Conservation (phyloP, 2,329 filamentous ascomycete genomes). For the Karstenula rhodostoma region DNA sequence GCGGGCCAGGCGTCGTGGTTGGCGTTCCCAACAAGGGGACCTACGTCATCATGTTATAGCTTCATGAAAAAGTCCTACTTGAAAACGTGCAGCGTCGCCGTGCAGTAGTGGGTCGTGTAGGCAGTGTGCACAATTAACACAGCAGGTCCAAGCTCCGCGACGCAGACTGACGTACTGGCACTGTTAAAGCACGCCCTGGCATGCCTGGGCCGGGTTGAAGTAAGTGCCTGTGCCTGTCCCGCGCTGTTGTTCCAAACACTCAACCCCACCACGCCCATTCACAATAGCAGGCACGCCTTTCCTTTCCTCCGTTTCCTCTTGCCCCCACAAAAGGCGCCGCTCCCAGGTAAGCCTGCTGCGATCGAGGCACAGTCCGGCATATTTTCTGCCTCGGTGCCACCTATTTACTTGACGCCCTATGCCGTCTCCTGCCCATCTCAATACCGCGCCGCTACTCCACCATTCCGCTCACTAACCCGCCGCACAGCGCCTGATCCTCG, state of each 20-base stretch:
- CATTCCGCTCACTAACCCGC: conserved; percentile 17
- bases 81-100: conserved; percentile 5
- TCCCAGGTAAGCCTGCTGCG: conserved; percentile 8
- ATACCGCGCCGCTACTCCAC: conserved; percentile 3
- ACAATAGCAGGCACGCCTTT: conserved; percentile 3
- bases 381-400: not conserved
- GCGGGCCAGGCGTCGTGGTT: too few relatives aligned
- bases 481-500: conserved; percentile 33
- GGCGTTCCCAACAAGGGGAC: not conserved
- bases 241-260: conserved; percentile 1
- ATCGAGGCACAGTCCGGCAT: not conserved
- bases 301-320: not conserved
- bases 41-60: conserved; percentile 19
- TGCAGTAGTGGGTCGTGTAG: conserved; percentile 14
- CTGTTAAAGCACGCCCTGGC: conserved; percentile 8
- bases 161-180: conserved; percentile 16
- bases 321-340: not conserved
- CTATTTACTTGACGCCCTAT: conserved; percentile 6
- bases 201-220: not conserved
- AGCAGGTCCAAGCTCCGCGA: conserved; percentile 17
- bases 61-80: conserved; percentile 4
- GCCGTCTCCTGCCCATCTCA: not conserved
- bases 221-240: not conserved
- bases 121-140: not conserved
- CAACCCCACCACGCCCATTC: conserved; percentile 4